Base-by-base conservation (phyloP, 179 eudicot genomes). In the Patellifolia procumbens region DNA sequence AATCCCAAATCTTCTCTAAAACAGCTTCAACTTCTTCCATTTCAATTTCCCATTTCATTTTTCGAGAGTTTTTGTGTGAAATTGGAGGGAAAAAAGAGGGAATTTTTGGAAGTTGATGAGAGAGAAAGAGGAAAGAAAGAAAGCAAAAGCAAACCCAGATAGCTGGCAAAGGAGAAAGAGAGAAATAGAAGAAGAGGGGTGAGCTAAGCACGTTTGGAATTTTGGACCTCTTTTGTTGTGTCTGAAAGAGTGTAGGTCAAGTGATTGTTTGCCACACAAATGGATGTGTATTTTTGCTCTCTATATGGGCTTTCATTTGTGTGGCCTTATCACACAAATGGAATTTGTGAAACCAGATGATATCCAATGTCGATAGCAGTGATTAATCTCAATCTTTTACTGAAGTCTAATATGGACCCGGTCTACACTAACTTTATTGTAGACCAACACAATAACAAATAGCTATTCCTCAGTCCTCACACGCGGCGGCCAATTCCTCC, bases 1-100 rank as follows among this genome's bases (percentile, higher is more conserved):
- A 63, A 74, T 95, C 98, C 99, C 99, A 95, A 11, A 95, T 89
- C 74, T 91, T 93, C 75, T 95, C 99, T 4, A 91, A 81, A 1
- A 88, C 88, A 11, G 89, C 84, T 74, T 95, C 99, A 26, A 90
- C 85, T 72, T 90, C 97, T 59, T 90, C 88, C 5, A 82, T 76
- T 72, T 90, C 93, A 87, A 90, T 90, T 52, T 86, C 89, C 87
- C 89, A 82, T 80, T 81, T 86, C 87, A 84, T 87, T 48, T 76
- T 72, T 2, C 29, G 17, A 19, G 68, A 5, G 2, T 37, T 37
- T 2, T 43, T 15, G 5, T 2, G 5, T 35, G 55, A 51, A 78
- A 68, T 42, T 80, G 83, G 83, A 75, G 79, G 72, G 78, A 77
- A 69, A 77, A 34, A 42, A 28, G 31, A 59, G 13, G 31, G 10